Base-by-base conservation (phyloP, 805 yeast species). In the Jamesozyma lodderae region DNA sequence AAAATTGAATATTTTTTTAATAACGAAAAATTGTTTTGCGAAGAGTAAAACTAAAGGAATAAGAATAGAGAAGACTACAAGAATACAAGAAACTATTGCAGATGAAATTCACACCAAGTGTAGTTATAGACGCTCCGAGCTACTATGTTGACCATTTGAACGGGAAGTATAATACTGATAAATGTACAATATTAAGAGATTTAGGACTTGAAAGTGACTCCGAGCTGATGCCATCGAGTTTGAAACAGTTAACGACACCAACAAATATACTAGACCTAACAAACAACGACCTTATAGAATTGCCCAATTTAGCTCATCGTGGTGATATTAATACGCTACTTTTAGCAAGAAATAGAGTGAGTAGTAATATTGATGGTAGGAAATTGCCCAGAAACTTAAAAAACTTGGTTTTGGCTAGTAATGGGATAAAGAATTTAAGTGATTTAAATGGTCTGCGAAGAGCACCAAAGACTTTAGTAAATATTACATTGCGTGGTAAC, bases 231-330 rank as follows among this genome's bases (percentile, higher is more conserved):
- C 58, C 69, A 3, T 57, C 76, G 15, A 57, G 63, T 11, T 47
- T 66, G 9, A 59, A 64, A 27, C 57, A 72, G 3, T 61, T 75
- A 0, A 49, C 56, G 52, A 38, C 74, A 69, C 54, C 63, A 51
- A 29, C 65, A 60, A 54, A 79, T 69, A 42, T 74, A 69, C 59
- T 90, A 3, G 96, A 90, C 55, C 53, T 90, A 23, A 75, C 90
- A 1, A 79, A 81, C 51, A 90, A 90, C 59, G 79, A 75, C 24
- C 60, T 90, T n/a, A 59, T 68, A 1, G 67, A 66, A 2, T 46
- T 90, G 64, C 51, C 66, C 73, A 26, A 84, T 79, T 0, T 51
- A 41, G 16, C 52, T 70, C 29, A 35, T 38, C 23, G 69, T 67
- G 28, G 51, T 73, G 36, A 68, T 44, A 48, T 58, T 5, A 56